Evolutionary conservation across 495 filamentous ascomycete species (phyloP).

Genomic region (Podospora bellae-mahoneyi): DNA sequence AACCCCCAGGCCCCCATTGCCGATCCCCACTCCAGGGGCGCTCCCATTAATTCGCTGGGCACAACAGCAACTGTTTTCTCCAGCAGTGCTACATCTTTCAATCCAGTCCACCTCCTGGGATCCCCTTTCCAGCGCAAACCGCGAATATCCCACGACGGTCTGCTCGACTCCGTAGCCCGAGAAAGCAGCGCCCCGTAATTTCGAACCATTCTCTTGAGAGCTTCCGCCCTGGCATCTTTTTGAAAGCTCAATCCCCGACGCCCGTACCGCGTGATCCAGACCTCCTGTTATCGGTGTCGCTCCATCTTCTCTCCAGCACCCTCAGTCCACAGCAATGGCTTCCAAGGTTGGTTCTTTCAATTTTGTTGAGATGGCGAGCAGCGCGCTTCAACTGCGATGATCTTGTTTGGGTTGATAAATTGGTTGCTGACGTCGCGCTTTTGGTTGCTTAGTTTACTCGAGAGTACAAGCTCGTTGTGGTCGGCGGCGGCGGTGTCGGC

Average conservation of each 20-base stretch:
- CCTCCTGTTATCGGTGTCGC: not conserved
- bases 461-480: slow-evolving; percentile 98
- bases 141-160: slow-evolving; percentile 12
- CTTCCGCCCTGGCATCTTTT: not conserved
- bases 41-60: slow-evolving; percentile 5
- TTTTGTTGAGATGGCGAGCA: not conserved
- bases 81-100: slow-evolving; percentile 1
- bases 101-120: slow-evolving; percentile 2
- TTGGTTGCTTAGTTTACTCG: slow-evolving; percentile 71
- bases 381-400: not conserved
- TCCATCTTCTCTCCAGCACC: not conserved
- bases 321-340: slow-evolving; percentile 19
- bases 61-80: slow-evolving; percentile 7
- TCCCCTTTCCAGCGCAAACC: slow-evolving; percentile 13
- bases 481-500: slow-evolving; percentile 95
- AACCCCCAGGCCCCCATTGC: slow-evolving; percentile 8
- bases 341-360: slow-evolving; percentile 21
- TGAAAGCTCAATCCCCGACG: slow-evolving; percentile 14
- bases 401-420: not conserved
- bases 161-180: slow-evolving; percentile 11
- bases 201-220: not conserved
- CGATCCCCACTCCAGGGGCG: slow-evolving; percentile 19
- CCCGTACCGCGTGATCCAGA: slow-evolving; percentile 9
- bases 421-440: slow-evolving; percentile 14
- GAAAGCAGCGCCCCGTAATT: slow-evolving; percentile 13